Evolutionary conservation across 768 basidiomycete species (phyloP).

Genomic region (Cystobasidiopsis lactophilus): DNA sequence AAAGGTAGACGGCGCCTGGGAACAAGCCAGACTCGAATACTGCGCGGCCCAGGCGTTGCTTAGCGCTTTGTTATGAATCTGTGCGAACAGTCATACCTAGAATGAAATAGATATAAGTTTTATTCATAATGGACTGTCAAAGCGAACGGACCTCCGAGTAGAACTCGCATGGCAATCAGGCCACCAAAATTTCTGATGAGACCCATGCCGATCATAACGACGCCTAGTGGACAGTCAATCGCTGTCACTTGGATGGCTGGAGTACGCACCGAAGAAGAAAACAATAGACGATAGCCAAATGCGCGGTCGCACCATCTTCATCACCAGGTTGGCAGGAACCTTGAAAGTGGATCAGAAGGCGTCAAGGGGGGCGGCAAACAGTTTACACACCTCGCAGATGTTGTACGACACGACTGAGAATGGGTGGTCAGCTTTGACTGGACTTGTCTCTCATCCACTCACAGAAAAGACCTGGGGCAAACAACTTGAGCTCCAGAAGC

Average conservation of each 20-base stretch:
- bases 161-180: slow-evolving; percentile 12
- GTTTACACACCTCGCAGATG: too few species aligned
- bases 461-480: neutral
- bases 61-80: neutral
- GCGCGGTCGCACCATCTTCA: slow-evolving; percentile 11
- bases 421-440: too few species aligned
- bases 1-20: slow-evolving; percentile 8
- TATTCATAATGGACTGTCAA: neutral
- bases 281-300: slow-evolving; percentile 14
- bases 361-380: too few species aligned
- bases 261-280: slow-evolving; percentile 10
- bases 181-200: slow-evolving; percentile 11
- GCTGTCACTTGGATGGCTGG: slow-evolving; percentile 2
- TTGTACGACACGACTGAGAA: too few species aligned
- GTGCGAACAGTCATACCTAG: neutral
- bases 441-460: neutral
- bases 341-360: slow-evolving; percentile 5
- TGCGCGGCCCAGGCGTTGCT: neutral
- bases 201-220: slow-evolving; percentile 3
- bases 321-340: slow-evolving; percentile 15
- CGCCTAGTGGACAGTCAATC: neutral
- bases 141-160: slow-evolving; percentile 14
- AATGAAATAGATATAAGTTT: neutral
- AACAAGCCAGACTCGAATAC: slow-evolving; percentile 1
- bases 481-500: neutral